Evolutionary conservation across 2,329 filamentous ascomycete species (phyloP), one percentile per base, ranked within the genome.

Genomic region (Coniochaeta ligniaria): DNA sequence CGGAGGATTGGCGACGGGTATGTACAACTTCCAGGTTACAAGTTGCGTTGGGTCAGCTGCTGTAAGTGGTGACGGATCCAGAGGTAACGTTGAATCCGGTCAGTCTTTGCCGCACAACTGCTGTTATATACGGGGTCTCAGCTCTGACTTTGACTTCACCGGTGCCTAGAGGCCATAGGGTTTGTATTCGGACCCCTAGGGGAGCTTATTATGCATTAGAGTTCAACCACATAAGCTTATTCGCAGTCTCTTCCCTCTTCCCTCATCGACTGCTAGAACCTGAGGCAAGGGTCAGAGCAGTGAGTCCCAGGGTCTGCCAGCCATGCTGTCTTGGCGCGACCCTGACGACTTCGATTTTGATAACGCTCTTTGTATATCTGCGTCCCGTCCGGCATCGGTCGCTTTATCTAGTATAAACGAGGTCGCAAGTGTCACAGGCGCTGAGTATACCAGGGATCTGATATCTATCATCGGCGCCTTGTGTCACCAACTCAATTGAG

Each of bases 11-110:
- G n/a, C n/a, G n/a, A n/a, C n/a, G n/a, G n/a, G n/a, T n/a, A n/a
- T n/a, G n/a, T n/a, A n/a, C n/a, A n/a, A n/a, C n/a, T n/a, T n/a
- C n/a, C n/a, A n/a, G n/a, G n/a, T n/a, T n/a, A n/a, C n/a, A n/a
- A n/a, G n/a, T n/a, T n/a, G n/a, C n/a, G n/a, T n/a, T n/a, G 38
- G 50, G 26, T 31, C 50, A 31, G 31, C 26, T 38, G 26, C 9
- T 57, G 31, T 14, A 57, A 36, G 31, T 26, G n/a, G 54, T 28
- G 31, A 31, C 26, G 35, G 31, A 57, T 57, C 9, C 31, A 5
- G 60, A 61, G 24, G 60, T 61, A 61, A 61, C 60, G 60, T 61
- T 61, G 60, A 58, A 52, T 61, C 59, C 33, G 55, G 56, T 28
- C 47, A 26, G 47, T 52, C 47, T 47, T 26, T 47, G 47, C 47